Base-by-base conservation (phyloP, 768 basidiomycete genomes). In the Russula sp. region DNA sequence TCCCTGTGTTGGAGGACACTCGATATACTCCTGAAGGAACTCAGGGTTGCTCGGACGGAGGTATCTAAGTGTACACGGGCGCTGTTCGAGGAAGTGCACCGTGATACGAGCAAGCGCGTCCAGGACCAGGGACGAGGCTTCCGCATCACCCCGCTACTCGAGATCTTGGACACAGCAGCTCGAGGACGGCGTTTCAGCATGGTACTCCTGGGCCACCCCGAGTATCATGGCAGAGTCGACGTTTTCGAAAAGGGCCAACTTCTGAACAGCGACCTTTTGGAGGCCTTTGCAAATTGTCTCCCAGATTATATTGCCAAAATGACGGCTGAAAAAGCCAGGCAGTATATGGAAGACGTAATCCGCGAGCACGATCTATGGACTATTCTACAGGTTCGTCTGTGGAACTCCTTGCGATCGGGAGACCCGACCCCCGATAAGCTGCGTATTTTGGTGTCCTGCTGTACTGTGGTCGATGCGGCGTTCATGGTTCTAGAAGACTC, bases 1-100 rank as follows among this genome's bases (percentile, higher is more conserved):
- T 52, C 62, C 3, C 31, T 63, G 35, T 63, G 57, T 20, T 63
- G 62, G 62, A 42, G 16, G 14, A 40, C 56, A 13, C 51, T 63
- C 44, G 51, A 63, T 22, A 16, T 57, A 10, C 62, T 63, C 27
- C 18, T 52, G 44, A 63, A 27, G 31, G 35, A 39, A 16, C 57
- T 63, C 27, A 35, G 20, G n/a, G 48, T 58, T 1, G 8, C 57
- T n/a, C 44, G n/a, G 35, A 35, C 37, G 3, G 44, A 48, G 1
- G 44, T 48, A 18, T 47, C 51, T 3, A 16, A 37, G 0, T 16
- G n/a, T 4, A 20, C 52, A 22, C 51, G 31, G 20, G 13, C 4
- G 4, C 9, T 31, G 4, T 63, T 63, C 45, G 35, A 63, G 8
- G 2, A 40, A 0, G 44, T 58, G 14, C 51, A 40, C 22, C 4